Base-by-base conservation (phyloP, 179 eudicot species). In the Kewa caespitosa region DNA sequence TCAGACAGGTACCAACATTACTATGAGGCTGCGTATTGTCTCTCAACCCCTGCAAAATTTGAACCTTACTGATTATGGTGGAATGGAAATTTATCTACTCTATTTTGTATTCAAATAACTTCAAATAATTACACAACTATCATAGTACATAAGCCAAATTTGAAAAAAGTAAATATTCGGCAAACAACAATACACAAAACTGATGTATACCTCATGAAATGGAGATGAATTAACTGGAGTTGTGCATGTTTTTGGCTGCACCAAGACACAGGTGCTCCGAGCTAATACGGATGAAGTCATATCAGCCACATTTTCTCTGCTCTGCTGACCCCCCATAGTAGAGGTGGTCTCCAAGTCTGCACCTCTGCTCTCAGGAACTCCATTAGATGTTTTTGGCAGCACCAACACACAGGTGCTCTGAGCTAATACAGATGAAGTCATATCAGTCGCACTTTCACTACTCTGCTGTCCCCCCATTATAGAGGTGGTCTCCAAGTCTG, bases 181-280 rank as follows among this genome's bases (percentile, higher is more conserved):
- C n/a, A n/a, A n/a, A n/a, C n/a, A n/a, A n/a, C n/a, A n/a, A n/a
- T n/a, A n/a, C n/a, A n/a, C n/a, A n/a, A n/a, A n/a, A n/a, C n/a
- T n/a, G n/a, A n/a, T n/a, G n/a, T n/a, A n/a, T n/a, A n/a, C n/a
- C n/a, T n/a, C n/a, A n/a, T n/a, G n/a, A n/a, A n/a, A 22, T n/a
- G 64, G 43, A 43, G 76, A 30, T 20, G 70, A 66, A 57, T 23
- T 25, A 36, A 50, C 57, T 8, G 50, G 13, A 25, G 18, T 43
- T 1, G 38, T 27, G 60, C 62, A 73, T 34, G 69, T 31, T 72
- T 67, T 65, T 38, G 84, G 39, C 48, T 72, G 74, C 34, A 54
- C 64, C 11, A 46, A n/a, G 10, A 36, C 39, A 65, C 67, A 57
- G 43, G 57, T 59, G 74, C 68, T 22, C 28, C 10, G 23, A 37